phyloP scores from a whole-genome alignment of 805 yeast species.

The Vanderwaltozyma polyspora region DNA sequence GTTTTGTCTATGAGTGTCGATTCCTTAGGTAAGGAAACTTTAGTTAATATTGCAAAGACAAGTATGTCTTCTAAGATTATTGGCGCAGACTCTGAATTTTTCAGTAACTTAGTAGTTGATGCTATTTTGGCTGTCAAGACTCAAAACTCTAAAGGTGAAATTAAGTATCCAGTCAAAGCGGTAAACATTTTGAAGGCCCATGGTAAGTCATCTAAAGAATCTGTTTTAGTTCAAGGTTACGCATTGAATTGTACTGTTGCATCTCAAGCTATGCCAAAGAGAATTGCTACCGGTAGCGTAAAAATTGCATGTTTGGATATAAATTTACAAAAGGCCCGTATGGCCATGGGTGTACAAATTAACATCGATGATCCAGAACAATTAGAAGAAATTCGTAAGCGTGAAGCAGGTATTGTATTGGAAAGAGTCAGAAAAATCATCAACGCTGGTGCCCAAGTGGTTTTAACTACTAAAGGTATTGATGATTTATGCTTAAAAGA shows the following conservation, averaged over 20 bases:
- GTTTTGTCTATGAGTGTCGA: slow-evolving; percentile 76
- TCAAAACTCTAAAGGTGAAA: slow-evolving; percentile 75
- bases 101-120: slow-evolving; percentile 83
- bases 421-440: slow-evolving; percentile 77
- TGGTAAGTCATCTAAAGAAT: slow-evolving; percentile 85
- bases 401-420: slow-evolving; percentile 76
- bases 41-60: slow-evolving; percentile 88
- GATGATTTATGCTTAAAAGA: slow-evolving; percentile 87
- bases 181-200: slow-evolving; percentile 93
- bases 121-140: slow-evolving; percentile 93
- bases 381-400: slow-evolving; percentile 79
- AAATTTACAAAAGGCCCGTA: slow-evolving; percentile 87
- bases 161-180: slow-evolving; percentile 91
- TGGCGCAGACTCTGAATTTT: slow-evolving; percentile 87
- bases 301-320: slow-evolving; percentile 83
- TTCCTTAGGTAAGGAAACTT: slow-evolving; percentile 67
- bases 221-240: slow-evolving; percentile 81
- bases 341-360: slow-evolving; percentile 98
- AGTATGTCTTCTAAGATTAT: slow-evolving; percentile 95
- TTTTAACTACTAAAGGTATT: slow-evolving; percentile 86
- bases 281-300: slow-evolving; percentile 38
- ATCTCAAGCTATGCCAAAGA: slow-evolving; percentile 87
- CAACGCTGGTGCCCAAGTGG: slow-evolving; percentile 84
- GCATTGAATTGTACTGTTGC: slow-evolving; percentile 96
- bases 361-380: slow-evolving; percentile 96